Base-by-base conservation (phyloP, 768 basidiomycete species). In the Phylloporus arenicola region DNA sequence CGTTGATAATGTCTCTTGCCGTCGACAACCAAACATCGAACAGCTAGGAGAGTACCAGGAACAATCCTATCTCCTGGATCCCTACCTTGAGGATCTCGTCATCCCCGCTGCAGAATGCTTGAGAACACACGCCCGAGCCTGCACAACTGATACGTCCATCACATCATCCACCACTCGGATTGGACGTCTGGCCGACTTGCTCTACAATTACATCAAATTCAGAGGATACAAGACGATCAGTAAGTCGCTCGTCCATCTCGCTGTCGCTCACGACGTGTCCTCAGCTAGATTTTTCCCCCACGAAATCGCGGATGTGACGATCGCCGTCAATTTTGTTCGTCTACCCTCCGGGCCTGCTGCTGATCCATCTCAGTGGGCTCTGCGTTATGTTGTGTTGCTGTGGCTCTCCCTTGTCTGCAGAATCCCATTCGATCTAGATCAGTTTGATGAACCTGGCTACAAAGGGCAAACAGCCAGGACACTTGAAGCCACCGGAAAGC, bases 281-380 rank as follows among this genome's bases (percentile, higher is more conserved):
- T 63, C n/a, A 99, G 95, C 87, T 54, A 84, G 90, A 55, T 93
- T 88, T 68, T 96, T 99, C 63, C 95, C 95, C 37, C 95, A 97
- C 63, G 86, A 92, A 61, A 78, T 96, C 31, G 74, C 80, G 1
- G 91, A 95, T 67, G 75, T 98, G 4, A 78, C 83, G 0, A 77
- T 90, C 44, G 86, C 85, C 0, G 70, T 95, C 13, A 73, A 77
- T 16, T 88, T 83, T 59, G 77, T 90, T 59, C 70, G 73, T 30
- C 59, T 73, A 31, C 72, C 71, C 17, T 69, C 73, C 33, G 76
- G 73, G 24, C 71, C 76, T 11, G 70, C 68, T 13, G 64, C 74
- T 49, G 66, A 69, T 43, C 56, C 64, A 1, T 60, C 65, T 9
- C 78, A 83, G 34, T 98, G 96, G 96, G 71, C 86, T 20, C 65